Conservation (phyloP, 2,329 filamentous ascomycete genomes). For the Stenocarpella maydis region DNA sequence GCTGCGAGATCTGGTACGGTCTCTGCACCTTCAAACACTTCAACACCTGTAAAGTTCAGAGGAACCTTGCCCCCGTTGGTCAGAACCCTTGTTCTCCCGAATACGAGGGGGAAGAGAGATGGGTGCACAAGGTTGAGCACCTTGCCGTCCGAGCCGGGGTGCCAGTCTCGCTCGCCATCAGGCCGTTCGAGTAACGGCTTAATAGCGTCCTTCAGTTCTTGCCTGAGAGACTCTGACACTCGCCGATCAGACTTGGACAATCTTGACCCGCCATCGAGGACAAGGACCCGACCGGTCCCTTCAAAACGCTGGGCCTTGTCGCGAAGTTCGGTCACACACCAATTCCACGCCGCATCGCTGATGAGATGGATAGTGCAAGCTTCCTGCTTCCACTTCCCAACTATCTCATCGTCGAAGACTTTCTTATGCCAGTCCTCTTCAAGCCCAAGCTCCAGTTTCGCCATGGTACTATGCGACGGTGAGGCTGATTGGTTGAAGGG, state of each 20-base stretch:
- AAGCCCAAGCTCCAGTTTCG: neutral
- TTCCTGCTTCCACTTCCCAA: slow-evolving; percentile 42
- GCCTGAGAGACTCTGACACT: slow-evolving; percentile 48
- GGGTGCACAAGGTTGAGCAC: slow-evolving; percentile 72
- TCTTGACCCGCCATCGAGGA: slow-evolving; percentile 26
- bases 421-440: slow-evolving; percentile 41
- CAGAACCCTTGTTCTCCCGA: slow-evolving; percentile 56
- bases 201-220: slow-evolving; percentile 54
- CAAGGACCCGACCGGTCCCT: slow-evolving; percentile 34
- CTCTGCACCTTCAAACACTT: slow-evolving; percentile 43
- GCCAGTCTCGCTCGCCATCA: slow-evolving; percentile 63
- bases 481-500: neutral
- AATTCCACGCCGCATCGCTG: slow-evolving; percentile 2
- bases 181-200: slow-evolving; percentile 59
- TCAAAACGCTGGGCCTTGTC: slow-evolving; percentile 28
- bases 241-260: slow-evolving; percentile 61
- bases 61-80: slow-evolving; percentile 43
- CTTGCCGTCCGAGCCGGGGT: slow-evolving; percentile 63
- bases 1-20: slow-evolving; percentile 32
- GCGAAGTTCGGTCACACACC: slow-evolving; percentile 18
- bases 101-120: slow-evolving; percentile 68
- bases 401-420: slow-evolving; percentile 42
- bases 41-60: slow-evolving; percentile 43
- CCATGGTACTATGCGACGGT: neutral
- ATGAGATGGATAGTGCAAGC: slow-evolving; percentile 33